Evolutionary conservation across 495 filamentous ascomycete genomes (phyloP), one percentile per base, ranked within the genome.

Genomic region (Tuber calosporum): DNA sequence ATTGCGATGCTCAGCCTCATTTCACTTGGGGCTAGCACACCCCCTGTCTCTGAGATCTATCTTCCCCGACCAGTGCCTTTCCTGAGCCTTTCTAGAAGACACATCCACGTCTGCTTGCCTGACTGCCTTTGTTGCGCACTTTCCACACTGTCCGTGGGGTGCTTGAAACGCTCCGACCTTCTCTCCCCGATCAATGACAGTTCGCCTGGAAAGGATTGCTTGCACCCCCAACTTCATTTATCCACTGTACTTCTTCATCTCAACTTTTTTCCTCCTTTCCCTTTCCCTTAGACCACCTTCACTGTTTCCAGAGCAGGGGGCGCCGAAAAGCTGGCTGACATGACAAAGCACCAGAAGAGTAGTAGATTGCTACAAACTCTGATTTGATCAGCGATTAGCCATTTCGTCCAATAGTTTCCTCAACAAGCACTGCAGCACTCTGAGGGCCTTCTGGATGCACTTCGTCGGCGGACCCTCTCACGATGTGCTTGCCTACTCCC

Each of bases 401-500:
- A 58, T 76, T 76, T 74, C 66, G 73, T 72, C 73, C 43, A 68
- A 66, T 70, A 43, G 68, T 77, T 73, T 41, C 70, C 75, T 26
- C 53, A 15, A 69, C 43, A 69, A 17, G 34, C 38, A 22, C 45
- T 68, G 17, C 26, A 19, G 53, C 53, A 30, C 13, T 22, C 43
- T 42, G 39, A 69, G 74, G 68, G 40, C 67, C 75, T 67, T 70
- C 74, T 76, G 74, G 74, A 76, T 76, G 74, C 68, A 76, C 75
- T 69, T 19, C 41, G 68, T 58, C 72, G 68, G 20, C 58, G 73
- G 30, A 36, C 42, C 68, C 73, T 43, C 66, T 45, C 62, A 67
- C 74, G 22, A 78, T 78, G 76, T 78, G 76, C 53, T 53, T 78
- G 15, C 69, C 75, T 34, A 70, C 76, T 68, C 70, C 70, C 58